Conservation (phyloP, 768 basidiomycete genomes). For the Lentinula sp. region DNA sequence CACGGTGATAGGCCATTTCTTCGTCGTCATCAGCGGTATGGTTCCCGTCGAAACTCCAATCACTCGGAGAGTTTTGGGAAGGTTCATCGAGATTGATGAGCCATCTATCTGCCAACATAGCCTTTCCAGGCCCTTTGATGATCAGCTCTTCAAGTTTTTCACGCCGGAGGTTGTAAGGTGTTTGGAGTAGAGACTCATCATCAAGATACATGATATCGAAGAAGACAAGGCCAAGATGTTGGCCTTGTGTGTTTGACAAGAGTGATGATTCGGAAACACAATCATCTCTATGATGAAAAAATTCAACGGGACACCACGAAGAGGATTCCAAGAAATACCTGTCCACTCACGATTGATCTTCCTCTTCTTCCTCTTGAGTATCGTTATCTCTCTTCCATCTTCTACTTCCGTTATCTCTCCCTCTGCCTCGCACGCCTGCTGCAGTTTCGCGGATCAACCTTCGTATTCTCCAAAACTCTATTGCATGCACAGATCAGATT, state of each 20-base stretch:
- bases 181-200: constrained; percentile 45
- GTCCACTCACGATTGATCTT: neutral
- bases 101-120: constrained; percentile 55
- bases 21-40: neutral
- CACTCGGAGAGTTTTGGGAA: constrained; percentile 5
- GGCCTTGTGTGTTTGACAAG: constrained; percentile 25
- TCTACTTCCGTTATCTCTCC: constrained; percentile 22
- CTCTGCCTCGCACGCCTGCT: constrained; percentile 30
- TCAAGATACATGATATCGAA: constrained; percentile 81
- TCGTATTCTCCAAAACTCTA: constrained; percentile 76
- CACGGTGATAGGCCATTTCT: neutral
- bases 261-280: constrained; percentile 13
- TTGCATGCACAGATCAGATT: neutral
- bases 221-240: constrained; percentile 77
- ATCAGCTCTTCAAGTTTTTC: constrained; percentile 55
- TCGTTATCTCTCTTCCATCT: constrained; percentile 13
- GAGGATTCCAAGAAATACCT: neutral
- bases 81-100: constrained; percentile 33
- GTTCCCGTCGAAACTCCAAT: constrained; percentile 9
- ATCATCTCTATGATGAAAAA: neutral
- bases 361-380: neutral
- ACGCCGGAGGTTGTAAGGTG: constrained; percentile 57
- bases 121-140: constrained; percentile 45
- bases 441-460: constrained; percentile 55
- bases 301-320: neutral